Conservation (phyloP, 2,329 filamentous ascomycete species). For the Colletotrichum plurivorum region DNA sequence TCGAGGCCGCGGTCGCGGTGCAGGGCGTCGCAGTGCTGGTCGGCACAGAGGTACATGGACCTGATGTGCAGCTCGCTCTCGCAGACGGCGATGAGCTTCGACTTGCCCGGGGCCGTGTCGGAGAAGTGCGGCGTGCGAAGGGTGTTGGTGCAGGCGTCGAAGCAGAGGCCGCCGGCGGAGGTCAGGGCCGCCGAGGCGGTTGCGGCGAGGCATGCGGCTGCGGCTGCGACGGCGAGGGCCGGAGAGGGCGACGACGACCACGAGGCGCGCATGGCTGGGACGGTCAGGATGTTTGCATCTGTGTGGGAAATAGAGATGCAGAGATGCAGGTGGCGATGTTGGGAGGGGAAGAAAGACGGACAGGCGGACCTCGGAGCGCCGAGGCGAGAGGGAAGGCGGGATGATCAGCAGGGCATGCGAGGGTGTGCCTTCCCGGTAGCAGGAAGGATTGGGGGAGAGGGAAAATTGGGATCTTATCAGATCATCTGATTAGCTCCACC, state of each 20-base stretch:
- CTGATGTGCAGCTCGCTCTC: constrained; percentile 45
- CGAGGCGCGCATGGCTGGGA: constrained; percentile 19
- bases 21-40: constrained; percentile 50
- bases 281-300: constrained; percentile 27
- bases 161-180: constrained; percentile 44
- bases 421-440: neutral
- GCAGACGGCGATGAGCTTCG: constrained; percentile 45
- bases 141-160: constrained; percentile 49
- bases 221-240: neutral
- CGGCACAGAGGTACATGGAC: constrained; percentile 56
- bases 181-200: constrained; percentile 22
- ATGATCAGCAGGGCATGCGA: constrained; percentile 5
- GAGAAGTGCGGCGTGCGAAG: constrained; percentile 49
- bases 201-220: constrained; percentile 24
- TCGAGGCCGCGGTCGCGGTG: constrained; percentile 45
- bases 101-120: constrained; percentile 44
- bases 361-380: constrained; percentile 11
- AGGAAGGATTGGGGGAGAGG: constrained; percentile 16
- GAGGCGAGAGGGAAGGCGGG: neutral
- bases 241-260: constrained; percentile 19
- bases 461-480: constrained; percentile 41
- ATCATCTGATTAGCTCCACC: constrained; percentile 40
- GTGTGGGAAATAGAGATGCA: neutral
- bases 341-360: neutral
- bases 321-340: neutral